phyloP scores from a whole-genome alignment of 2,329 filamentous ascomycete genomes.

The Pestalotiopsis sp. region DNA sequence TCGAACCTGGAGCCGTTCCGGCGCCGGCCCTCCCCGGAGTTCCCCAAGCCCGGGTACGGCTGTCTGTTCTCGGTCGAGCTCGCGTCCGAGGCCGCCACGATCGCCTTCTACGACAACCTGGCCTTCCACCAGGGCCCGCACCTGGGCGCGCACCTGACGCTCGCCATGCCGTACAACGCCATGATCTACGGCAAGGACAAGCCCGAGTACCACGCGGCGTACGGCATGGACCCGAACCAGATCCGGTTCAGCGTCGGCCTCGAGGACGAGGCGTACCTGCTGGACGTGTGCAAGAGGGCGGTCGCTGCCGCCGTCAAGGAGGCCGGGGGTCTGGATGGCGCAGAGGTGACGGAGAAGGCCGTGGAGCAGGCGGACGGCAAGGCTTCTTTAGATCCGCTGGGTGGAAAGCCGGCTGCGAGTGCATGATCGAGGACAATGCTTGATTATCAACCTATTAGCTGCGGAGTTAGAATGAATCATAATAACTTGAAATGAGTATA shows the following conservation, averaged over 20 bases:
- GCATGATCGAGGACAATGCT: not conserved
- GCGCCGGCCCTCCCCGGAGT: conserved; percentile 42
- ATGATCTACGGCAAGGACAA: conserved; percentile 44
- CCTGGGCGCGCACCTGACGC: conserved; percentile 54
- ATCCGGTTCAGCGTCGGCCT: conserved; percentile 51
- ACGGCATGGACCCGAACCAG: conserved; percentile 42
- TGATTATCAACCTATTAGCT: too few species aligned
- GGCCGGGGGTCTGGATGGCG: conserved; percentile 5
- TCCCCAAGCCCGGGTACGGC: conserved; percentile 54
- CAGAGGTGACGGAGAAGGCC: not conserved
- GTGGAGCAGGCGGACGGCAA: not conserved
- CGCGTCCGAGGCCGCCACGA: conserved; percentile 37
- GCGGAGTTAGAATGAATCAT: not conserved
- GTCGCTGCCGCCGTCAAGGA: conserved; percentile 7
- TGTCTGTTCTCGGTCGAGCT: conserved; percentile 58
- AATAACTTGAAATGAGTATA: not conserved
- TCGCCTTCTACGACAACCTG: conserved; percentile 52
- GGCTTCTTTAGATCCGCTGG: not conserved
- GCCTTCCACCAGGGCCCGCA: conserved; percentile 55
- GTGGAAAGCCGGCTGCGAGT: not conserved
- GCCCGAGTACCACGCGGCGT: conserved; percentile 36
- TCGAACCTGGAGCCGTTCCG: conserved; percentile 27
- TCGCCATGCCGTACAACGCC: conserved; percentile 51
- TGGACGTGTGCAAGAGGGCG: conserved; percentile 25
- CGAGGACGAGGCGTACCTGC: conserved; percentile 44